Evolutionary conservation across 2,329 filamentous ascomycete species (phyloP).

Genomic region (Pleomassaria siparia): DNA sequence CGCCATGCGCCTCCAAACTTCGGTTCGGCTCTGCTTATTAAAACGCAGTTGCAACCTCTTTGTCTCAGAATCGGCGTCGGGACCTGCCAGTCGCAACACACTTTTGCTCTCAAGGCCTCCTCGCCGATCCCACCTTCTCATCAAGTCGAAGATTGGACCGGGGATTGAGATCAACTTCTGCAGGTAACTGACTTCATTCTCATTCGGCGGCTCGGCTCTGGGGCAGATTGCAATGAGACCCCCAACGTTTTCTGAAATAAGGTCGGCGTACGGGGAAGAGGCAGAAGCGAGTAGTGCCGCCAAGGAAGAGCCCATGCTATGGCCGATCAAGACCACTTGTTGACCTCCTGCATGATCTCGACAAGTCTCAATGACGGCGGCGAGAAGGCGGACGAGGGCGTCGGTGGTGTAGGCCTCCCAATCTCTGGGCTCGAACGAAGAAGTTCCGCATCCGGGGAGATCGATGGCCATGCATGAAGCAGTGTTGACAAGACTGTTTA

Average conservation of each 20-base stretch:
- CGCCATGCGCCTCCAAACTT: slow-evolving; percentile 81
- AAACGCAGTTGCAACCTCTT: slow-evolving; percentile 70
- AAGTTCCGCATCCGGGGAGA: slow-evolving; percentile 84
- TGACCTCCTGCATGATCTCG: slow-evolving; percentile 67
- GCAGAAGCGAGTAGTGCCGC: slow-evolving; percentile 70
- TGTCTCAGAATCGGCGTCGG: slow-evolving; percentile 64
- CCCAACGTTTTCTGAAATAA: slow-evolving; percentile 65
- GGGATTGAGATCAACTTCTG: slow-evolving; percentile 69
- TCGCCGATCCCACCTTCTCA: slow-evolving; percentile 74
- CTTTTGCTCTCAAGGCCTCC: slow-evolving; percentile 78
- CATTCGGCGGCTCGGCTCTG: slow-evolving; percentile 62
- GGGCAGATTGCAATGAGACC: slow-evolving; percentile 84
- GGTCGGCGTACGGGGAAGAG: slow-evolving; percentile 54
- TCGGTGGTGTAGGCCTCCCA: slow-evolving; percentile 81
- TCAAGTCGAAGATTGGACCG: slow-evolving; percentile 70
- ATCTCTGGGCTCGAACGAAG: slow-evolving; percentile 67
- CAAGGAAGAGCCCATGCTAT: slow-evolving; percentile 87
- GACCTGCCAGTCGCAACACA: slow-evolving; percentile 74
- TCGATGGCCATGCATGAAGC: slow-evolving; percentile 87
- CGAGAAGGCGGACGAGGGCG: slow-evolving; percentile 73
- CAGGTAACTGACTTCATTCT: slow-evolving; percentile 54
- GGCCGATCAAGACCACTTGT: slow-evolving; percentile 76
- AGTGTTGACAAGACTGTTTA: slow-evolving; percentile 79
- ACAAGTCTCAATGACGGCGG: slow-evolving; percentile 71
- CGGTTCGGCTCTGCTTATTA: slow-evolving; percentile 80